Base-by-base conservation (phyloP, 495 filamentous ascomycete species). In the Trichoderma virens region DNA sequence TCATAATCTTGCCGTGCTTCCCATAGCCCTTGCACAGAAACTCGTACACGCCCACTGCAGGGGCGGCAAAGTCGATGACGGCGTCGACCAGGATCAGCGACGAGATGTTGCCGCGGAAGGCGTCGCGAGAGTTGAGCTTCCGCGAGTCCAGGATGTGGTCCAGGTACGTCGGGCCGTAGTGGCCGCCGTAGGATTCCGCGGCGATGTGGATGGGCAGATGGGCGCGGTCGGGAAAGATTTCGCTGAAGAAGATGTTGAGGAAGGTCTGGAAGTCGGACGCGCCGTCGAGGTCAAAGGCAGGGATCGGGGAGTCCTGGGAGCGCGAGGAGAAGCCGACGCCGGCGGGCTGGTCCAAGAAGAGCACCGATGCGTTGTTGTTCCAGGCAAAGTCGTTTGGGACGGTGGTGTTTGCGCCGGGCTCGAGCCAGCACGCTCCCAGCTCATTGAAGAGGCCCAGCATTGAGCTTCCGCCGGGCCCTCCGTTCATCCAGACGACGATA, bases 161-260 rank as follows among this genome's bases (percentile, higher is more conserved):
- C 3, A 77, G 76, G 64, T 85, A 85, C 51, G 77, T 81, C 14
- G 83, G 83, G 1, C 76, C 78, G 63, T 83, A 85, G 65, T 84
- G 82, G 0, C 68, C 85, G 25, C 84, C 84, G 70, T 86, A 86
- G 6, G 78, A 82, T 62, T 86, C 82, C 5, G 85, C 84, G 62
- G 83, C 85, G 27, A 88, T 73, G 62, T 62, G 61, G 25, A 62
- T 41, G 2, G 34, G 34, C 20, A 41, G 61, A 7, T 14, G 34
- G 34, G 61, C 61, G 2, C 39, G 27, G 20, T 47, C 61, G 9
- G 61, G 61, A 27, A 62, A 62, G n/a, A 41, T 7, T 11, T 62
- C n/a, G 13, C 31, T n/a, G 38, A 62, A 62, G 61, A 62, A 62
- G 61, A 62, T 27, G 61, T 45, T 62, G 61, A 62, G 61, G 4